Evolutionary conservation across 331 rosid genomes (phyloP).

Genomic region (Prunus yedoensis): DNA sequence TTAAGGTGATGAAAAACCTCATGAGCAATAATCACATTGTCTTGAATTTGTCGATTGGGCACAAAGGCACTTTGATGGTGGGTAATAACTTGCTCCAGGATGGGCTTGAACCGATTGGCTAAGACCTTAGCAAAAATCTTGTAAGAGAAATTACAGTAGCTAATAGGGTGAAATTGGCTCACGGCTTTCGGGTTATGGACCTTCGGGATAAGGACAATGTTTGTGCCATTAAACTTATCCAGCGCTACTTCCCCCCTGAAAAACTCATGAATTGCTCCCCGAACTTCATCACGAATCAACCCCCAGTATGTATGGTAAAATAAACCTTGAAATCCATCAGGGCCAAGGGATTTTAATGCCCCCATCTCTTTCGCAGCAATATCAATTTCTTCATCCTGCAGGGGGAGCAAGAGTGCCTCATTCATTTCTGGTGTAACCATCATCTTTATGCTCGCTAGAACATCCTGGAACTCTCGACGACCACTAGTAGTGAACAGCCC

Average conservation of each 20-base stretch:
- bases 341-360: not conserved
- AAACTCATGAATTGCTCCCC: not conserved
- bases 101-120: not conserved
- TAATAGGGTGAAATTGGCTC: not conserved
- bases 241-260: not conserved
- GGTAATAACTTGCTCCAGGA: too few species aligned
- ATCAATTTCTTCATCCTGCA: not conserved
- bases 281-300: not conserved
- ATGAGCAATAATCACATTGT: not conserved
- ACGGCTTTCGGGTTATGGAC: rapidly evolving
- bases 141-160: not conserved
- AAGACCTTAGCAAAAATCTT: not conserved
- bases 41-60: not conserved
- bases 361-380: not conserved
- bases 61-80: not conserved
- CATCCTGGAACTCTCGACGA: not conserved
- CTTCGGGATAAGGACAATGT: not conserved
- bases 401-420: not conserved
- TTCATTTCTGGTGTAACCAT: not conserved
- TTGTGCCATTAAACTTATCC: not conserved
- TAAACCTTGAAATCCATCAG: not conserved
- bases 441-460: too few species aligned
- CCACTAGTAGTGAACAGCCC: not conserved
- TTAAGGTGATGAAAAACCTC: not conserved
- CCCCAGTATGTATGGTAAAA: not conserved